These are phyloP conservation scores for Exutisphaerella laricina DNA, from an alignment of 2,329 filamentous ascomycete species.

Conservation along the genomic window DNA sequence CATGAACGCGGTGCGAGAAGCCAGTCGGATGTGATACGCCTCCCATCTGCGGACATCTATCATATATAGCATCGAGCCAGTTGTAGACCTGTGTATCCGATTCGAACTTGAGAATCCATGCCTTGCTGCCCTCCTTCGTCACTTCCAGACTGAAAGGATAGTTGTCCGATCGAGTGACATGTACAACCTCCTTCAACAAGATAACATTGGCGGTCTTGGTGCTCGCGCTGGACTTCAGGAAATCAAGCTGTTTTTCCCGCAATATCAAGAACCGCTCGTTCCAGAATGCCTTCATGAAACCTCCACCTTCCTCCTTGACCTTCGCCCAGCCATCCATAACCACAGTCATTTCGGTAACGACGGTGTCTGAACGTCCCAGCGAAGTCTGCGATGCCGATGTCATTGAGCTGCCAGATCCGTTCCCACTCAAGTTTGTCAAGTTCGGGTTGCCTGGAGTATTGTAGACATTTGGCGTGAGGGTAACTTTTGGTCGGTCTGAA, in stretches of 20 bases:
- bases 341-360: constrained; percentile 34
- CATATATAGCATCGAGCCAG: constrained; percentile 98
- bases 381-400: constrained; percentile 36
- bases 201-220: constrained; percentile 79
- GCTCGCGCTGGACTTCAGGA: constrained; percentile 83
- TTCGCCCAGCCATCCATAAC: constrained; percentile 67
- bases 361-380: constrained; percentile 38
- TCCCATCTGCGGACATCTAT: constrained; percentile 93
- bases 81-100: constrained; percentile 95
- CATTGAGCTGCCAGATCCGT: constrained; percentile 33
- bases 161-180: constrained; percentile 84
- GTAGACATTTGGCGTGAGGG: constrained; percentile 66
- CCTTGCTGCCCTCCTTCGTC: constrained; percentile 77
- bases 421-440: constrained; percentile 13
- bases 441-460: constrained; percentile 71
- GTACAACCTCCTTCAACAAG: constrained; percentile 78
- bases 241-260: constrained; percentile 87
- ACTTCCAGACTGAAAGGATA: constrained; percentile 93
- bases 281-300: constrained; percentile 57
- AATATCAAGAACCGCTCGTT: constrained; percentile 89
- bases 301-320: constrained; percentile 83
- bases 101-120: constrained; percentile 88
- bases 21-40: constrained; percentile 98
- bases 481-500: constrained; percentile 68
- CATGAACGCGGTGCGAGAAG: constrained; percentile 94